These are phyloP conservation scores for Pterula multifida DNA, from an alignment of 1,284 basidiomycete species.

Conservation along the genomic window DNA sequence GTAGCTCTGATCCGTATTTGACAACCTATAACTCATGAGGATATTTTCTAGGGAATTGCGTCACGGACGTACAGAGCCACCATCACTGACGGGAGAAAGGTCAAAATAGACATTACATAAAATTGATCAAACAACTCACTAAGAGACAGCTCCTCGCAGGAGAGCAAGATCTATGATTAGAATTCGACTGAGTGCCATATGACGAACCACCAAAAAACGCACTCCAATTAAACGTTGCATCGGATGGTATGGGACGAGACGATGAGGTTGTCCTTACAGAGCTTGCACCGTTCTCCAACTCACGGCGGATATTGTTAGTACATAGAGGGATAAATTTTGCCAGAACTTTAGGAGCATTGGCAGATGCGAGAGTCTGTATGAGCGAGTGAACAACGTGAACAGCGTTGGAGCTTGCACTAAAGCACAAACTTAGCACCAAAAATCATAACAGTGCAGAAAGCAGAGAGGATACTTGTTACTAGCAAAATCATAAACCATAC, in stretches of 20 bases:
- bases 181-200: constrained; percentile 4
- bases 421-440: not conserved
- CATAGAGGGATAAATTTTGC: constrained; percentile 70
- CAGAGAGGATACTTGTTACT: constrained; percentile 37
- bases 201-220: constrained; percentile 16
- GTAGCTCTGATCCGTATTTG: constrained; percentile 48
- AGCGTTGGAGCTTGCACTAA: constrained; percentile 61
- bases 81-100: constrained; percentile 34
- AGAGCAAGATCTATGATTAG: constrained; percentile 49
- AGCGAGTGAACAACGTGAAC: constrained; percentile 82
- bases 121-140: constrained; percentile 31
- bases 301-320: constrained; percentile 56
- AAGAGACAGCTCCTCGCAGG: constrained; percentile 55
- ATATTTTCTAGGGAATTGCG: constrained; percentile 5
- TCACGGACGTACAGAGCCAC: constrained; percentile 34
- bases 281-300: constrained; percentile 81
- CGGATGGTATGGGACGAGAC: constrained; percentile 61
- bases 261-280: constrained; percentile 74
- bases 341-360: constrained; percentile 67
- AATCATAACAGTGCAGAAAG: not conserved
- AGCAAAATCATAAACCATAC: constrained; percentile 71
- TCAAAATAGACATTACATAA: constrained; percentile 4
- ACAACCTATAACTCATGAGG: constrained; percentile 37
- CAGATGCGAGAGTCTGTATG: constrained; percentile 78
- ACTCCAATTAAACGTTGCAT: constrained; percentile 88